phyloP scores from a whole-genome alignment of 805 yeast genomes.

The Nematodospora valgi region DNA sequence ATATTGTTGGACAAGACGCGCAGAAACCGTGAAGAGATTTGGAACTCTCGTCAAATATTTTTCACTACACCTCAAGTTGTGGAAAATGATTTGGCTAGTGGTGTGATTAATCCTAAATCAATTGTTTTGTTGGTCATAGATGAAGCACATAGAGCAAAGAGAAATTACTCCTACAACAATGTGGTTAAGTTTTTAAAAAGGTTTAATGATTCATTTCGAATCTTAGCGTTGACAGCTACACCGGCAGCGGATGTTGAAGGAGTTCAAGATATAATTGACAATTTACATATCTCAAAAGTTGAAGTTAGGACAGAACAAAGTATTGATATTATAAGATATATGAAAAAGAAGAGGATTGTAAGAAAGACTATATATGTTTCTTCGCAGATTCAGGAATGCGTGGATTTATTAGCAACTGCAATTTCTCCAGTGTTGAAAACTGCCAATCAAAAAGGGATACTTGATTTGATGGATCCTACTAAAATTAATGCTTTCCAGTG shows the following conservation, averaged over 20 bases:
- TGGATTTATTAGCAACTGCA: slow-evolving; percentile 58
- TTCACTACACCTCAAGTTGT: slow-evolving; percentile 97
- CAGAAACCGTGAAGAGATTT: slow-evolving; percentile 66
- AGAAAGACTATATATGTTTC: slow-evolving; percentile 54
- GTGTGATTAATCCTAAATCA: slow-evolving; percentile 70
- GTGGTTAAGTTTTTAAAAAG: slow-evolving; percentile 64
- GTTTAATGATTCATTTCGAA: slow-evolving; percentile 57
- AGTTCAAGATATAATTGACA: slow-evolving; percentile 79
- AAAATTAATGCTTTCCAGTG: slow-evolving; percentile 68
- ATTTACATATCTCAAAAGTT: slow-evolving; percentile 67
- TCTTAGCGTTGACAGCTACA: slow-evolving; percentile 91
- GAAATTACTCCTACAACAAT: slow-evolving; percentile 83
- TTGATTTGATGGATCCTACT: slow-evolving; percentile 63
- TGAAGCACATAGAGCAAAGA: slow-evolving; percentile 94
- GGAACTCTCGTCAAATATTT: slow-evolving; percentile 75
- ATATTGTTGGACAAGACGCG: slow-evolving; percentile 62
- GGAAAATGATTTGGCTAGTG: slow-evolving; percentile 79
- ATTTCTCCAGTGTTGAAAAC: slow-evolving; percentile 60
- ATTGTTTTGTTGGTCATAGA: slow-evolving; percentile 80
- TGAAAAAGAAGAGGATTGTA: slow-evolving; percentile 63
- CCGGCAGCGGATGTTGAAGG: slow-evolving; percentile 88
- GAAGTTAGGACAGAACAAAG: slow-evolving; percentile 87
- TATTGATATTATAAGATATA: slow-evolving; percentile 73
- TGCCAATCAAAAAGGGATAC: slow-evolving; percentile 62
- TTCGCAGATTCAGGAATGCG: slow-evolving; percentile 51